Conservation (phyloP, 139 green algal species). For the Raphidocelis subcapitata region DNA sequence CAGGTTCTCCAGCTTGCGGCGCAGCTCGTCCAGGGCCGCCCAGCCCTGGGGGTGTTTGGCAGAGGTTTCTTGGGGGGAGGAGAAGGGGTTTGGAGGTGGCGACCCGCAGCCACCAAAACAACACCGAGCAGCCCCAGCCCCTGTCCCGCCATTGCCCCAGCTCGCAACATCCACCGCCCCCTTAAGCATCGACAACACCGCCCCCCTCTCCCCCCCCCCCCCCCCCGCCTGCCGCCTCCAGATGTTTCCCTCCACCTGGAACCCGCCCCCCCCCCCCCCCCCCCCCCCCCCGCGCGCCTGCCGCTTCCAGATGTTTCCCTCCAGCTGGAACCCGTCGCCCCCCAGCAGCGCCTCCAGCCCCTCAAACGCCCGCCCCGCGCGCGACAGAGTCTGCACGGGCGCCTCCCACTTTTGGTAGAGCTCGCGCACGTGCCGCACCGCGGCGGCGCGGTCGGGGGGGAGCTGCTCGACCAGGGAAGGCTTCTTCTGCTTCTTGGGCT, state of each 20-base stretch:
- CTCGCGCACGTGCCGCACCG: constrained; percentile 51
- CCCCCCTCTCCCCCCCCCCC: no score
- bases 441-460: constrained; percentile 44
- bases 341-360: constrained; percentile 82
- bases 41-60: constrained; percentile 77
- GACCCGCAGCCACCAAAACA: no score
- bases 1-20: constrained; percentile 76
- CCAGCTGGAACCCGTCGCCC: constrained; percentile 65
- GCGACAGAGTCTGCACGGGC: constrained; percentile 62
- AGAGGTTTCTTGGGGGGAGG: no score
- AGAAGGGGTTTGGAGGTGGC: no score
- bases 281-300: constrained; percentile 7
- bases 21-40: constrained; percentile 73
- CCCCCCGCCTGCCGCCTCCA: neutral
- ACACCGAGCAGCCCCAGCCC: no score
- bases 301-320: constrained; percentile 36
- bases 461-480: neutral
- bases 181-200: no score
- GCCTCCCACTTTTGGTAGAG: constrained; percentile 54
- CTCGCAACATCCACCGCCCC: no score
- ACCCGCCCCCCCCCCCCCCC: neutral
- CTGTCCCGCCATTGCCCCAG: no score
- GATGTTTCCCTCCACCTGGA: neutral
- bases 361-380: constrained; percentile 77
- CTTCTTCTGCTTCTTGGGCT: neutral